A percentile compares a stretch with the other conserved stretches of the same genome.
Conservation (phyloP, 345 rosid species). For the Lagerstroemia speciosa region DNA sequence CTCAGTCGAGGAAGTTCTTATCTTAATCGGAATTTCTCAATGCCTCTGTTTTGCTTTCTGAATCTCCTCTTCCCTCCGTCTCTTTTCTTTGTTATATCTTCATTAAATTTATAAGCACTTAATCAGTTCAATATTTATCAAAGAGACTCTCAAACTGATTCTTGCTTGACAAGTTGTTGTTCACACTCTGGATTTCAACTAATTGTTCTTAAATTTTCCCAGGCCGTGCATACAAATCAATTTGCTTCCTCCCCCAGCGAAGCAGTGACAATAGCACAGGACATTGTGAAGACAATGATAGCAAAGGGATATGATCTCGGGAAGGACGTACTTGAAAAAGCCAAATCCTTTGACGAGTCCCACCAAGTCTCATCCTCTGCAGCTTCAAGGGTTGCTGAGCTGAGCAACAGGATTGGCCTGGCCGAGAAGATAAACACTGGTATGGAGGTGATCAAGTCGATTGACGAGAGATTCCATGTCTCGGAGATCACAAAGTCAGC, state of each 20-base stretch:
- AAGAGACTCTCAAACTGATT: too few relatives aligned
- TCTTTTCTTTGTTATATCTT: background rate
- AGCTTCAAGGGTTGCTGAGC: conserved; percentile 52
- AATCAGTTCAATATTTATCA: background rate
- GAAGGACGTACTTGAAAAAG: conserved; percentile 60
- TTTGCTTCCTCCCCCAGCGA: conserved; percentile 57
- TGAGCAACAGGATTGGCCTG: conserved; percentile 58
- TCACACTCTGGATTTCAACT: background rate
- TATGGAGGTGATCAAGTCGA: conserved; percentile 45
- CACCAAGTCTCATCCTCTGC: conserved; percentile 52
- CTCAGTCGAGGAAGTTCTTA: too few relatives aligned
- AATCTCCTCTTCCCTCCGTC: background rate
- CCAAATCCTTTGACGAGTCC: conserved; percentile 68
- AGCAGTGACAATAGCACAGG: conserved; percentile 68
- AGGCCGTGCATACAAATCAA: conserved; percentile 33
- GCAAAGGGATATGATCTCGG: conserved; percentile 65
- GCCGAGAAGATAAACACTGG: conserved; percentile 53
- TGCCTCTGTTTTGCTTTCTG: background rate
- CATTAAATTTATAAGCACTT: background rate
- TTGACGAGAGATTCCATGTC: conserved; percentile 62
- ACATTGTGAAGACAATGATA: conserved; percentile 68
- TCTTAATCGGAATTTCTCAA: too few relatives aligned
- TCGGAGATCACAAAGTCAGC: conserved; percentile 60
- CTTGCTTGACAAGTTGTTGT: too few relatives aligned
- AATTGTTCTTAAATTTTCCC: conserved; percentile 6